A percentile compares a stretch with the other conserved stretches of the same genome.
Evolutionary conservation across 345 rosid genomes (phyloP).

Genomic region (Lepidium aucheri): DNA sequence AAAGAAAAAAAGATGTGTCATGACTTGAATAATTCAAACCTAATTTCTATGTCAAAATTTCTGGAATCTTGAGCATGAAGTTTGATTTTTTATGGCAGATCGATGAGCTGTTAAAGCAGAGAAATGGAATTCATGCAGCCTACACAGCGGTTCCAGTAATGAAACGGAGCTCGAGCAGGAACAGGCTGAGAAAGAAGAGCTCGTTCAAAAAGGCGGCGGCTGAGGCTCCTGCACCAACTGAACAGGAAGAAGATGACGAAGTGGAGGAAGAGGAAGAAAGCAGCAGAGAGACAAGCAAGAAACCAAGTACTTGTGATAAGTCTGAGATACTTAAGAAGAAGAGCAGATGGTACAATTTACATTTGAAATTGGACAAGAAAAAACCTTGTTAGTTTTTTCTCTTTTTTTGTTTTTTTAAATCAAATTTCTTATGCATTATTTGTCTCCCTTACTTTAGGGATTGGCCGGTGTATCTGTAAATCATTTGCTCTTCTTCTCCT

Average conservation of each 20-base stretch:
- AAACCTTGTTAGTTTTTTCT: constrained; percentile 58
- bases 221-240: constrained; percentile 21
- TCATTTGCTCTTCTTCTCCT: constrained; percentile 7
- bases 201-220: constrained; percentile 24
- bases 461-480: constrained; percentile 23
- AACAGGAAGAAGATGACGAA: constrained; percentile 16
- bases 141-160: constrained; percentile 58
- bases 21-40: background rate
- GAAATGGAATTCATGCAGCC: constrained; percentile 73
- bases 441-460: constrained; percentile 9
- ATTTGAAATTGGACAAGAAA: constrained; percentile 77
- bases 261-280: constrained; percentile 49
- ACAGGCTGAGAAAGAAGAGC: constrained; percentile 43
- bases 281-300: constrained; percentile 54
- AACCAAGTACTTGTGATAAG: constrained; percentile 43
- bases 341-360: constrained; percentile 87
- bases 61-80: background rate
- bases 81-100: constrained; percentile 39
- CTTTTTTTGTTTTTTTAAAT: background rate
- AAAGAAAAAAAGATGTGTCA: background rate
- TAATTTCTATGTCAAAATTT: background rate
- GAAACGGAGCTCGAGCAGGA: constrained; percentile 58
- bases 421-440: background rate
- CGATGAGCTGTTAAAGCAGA: constrained; percentile 76
- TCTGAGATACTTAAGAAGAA: constrained; percentile 39